phyloP scores from a whole-genome alignment of 495 filamentous ascomycete genomes.

The Letharia columbiana region DNA sequence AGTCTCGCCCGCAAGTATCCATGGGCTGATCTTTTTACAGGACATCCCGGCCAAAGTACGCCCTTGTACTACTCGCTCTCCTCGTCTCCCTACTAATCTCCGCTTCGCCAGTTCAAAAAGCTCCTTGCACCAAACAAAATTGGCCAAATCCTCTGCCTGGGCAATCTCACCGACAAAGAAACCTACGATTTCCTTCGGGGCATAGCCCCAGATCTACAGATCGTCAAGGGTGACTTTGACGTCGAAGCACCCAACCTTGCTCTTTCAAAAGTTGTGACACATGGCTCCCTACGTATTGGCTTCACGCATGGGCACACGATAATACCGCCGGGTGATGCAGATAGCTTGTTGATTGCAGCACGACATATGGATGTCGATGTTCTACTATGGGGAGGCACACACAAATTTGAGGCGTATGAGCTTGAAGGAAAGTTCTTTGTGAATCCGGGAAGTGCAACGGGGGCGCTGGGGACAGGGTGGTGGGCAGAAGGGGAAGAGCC shows the following conservation, averaged over 20 bases:
- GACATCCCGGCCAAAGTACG: constrained; percentile 86
- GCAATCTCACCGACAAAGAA: constrained; percentile 89
- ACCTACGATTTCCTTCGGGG: constrained; percentile 92
- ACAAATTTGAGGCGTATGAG: constrained; percentile 96
- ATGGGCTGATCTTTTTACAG: constrained; percentile 37
- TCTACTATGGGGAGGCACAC: constrained; percentile 93
- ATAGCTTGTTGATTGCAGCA: constrained; percentile 84
- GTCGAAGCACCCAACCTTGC: constrained; percentile 85
- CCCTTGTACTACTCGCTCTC: constrained; percentile 14
- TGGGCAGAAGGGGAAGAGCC: constrained; percentile 69
- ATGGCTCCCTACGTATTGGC: constrained; percentile 87
- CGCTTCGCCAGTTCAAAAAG: constrained; percentile 73
- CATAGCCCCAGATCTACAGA: constrained; percentile 87
- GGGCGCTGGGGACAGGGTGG: constrained; percentile 68
- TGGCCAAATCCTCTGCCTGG: constrained; percentile 91
- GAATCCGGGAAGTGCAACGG: constrained; percentile 91
- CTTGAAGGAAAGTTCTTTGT: constrained; percentile 98
- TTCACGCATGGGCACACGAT: constrained; percentile 97
- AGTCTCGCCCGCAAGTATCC: not conserved
- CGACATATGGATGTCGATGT: constrained; percentile 96
- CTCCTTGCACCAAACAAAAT: constrained; percentile 98
- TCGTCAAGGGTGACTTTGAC: constrained; percentile 91
- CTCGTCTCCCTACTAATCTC: constrained; percentile 10
- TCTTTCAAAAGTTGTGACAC: constrained; percentile 85
- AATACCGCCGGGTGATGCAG: constrained; percentile 82